Percentiles rank a stretch among this genome's conserved stretches.
phyloP scores from a whole-genome alignment of 805 yeast species.

The Blastobotrys robertii region DNA sequence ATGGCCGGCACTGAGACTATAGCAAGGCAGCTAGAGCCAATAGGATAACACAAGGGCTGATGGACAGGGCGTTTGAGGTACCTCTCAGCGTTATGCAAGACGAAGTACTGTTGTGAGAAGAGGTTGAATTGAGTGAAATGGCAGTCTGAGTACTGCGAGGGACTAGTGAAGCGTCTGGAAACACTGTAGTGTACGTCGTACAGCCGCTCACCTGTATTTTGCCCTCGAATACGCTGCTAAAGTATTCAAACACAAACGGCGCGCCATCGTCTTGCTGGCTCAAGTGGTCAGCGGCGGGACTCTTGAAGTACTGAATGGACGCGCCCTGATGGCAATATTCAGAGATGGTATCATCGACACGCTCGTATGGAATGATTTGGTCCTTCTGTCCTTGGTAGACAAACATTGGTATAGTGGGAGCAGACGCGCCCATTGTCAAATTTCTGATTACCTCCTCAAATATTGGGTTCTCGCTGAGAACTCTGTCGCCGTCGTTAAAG shows the following conservation, averaged over 20 bases:
- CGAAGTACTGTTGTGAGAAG: no score
- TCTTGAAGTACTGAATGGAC: slow-evolving; percentile 7
- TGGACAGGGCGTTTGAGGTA: no score
- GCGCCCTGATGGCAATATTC: slow-evolving; percentile 14
- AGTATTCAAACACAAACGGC: slow-evolving; percentile 9
- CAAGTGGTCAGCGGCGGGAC: slow-evolving; percentile 11
- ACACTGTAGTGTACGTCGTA: slow-evolving; percentile 9
- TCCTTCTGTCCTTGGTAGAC: slow-evolving; percentile 20
- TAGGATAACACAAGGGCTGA: no score
- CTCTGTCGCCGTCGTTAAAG: slow-evolving; percentile 14
- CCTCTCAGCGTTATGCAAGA: no score
- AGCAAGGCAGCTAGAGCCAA: no score
- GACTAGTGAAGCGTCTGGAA: neutral
- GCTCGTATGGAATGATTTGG: slow-evolving; percentile 13
- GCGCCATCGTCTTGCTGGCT: slow-evolving; percentile 10
- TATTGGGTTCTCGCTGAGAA: slow-evolving; percentile 11
- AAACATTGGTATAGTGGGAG: slow-evolving; percentile 15
- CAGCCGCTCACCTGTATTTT: slow-evolving; percentile 4
- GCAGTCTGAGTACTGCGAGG: no score
- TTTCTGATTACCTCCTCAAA: slow-evolving; percentile 10
- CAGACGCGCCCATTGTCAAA: slow-evolving; percentile 11
- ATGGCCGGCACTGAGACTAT: no score
- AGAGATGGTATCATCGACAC: slow-evolving; percentile 13
- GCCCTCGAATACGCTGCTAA: slow-evolving; percentile 8
- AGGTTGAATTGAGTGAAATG: no score